These are phyloP conservation scores for Fibroporia radiculosa DNA, from an alignment of 768 basidiomycete genomes.

Conservation along the genomic window DNA sequence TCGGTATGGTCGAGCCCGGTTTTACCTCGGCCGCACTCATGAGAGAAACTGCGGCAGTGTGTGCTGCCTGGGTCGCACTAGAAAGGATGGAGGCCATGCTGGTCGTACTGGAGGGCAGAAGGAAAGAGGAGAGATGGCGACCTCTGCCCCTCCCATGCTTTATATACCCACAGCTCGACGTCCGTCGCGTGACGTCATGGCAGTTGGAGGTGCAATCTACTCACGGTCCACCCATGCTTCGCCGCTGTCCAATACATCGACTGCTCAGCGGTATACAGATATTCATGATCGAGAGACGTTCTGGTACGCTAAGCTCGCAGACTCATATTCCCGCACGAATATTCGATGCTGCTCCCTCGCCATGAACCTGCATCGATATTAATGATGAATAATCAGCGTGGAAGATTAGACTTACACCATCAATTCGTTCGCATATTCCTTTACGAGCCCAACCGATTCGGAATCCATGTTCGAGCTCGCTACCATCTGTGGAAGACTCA, in stretches of 20 bases:
- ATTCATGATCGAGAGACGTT: slow-evolving; percentile 69
- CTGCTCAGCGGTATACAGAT: neutral
- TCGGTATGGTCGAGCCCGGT: slow-evolving; percentile 43
- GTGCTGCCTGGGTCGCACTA: slow-evolving; percentile 42
- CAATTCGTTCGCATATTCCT: slow-evolving; percentile 87
- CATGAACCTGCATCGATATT: slow-evolving; percentile 54
- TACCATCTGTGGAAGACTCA: slow-evolving; percentile 88
- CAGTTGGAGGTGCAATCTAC: neutral
- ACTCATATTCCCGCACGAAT: slow-evolving; percentile 76
- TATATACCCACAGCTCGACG: slow-evolving; percentile 1
- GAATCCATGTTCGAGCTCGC: slow-evolving; percentile 84
- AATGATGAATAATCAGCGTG: neutral
- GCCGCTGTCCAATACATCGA: neutral
- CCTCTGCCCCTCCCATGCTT: neutral
- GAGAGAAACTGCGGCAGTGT: slow-evolving; percentile 44
- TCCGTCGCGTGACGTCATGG: slow-evolving; percentile 10
- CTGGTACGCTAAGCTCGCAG: slow-evolving; percentile 69
- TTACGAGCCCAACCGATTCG: slow-evolving; percentile 73
- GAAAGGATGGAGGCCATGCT: slow-evolving; percentile 42
- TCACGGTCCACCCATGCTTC: slow-evolving; percentile 1
- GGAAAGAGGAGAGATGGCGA: neutral
- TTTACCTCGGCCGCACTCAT: slow-evolving; percentile 38
- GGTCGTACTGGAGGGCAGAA: neutral
- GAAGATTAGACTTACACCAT: slow-evolving; percentile 47
- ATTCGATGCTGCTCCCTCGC: slow-evolving; percentile 61